These are phyloP conservation scores for Colletotrichum cordylinicola DNA, from an alignment of 2,329 filamentous ascomycete species.

Conservation along the genomic window DNA sequence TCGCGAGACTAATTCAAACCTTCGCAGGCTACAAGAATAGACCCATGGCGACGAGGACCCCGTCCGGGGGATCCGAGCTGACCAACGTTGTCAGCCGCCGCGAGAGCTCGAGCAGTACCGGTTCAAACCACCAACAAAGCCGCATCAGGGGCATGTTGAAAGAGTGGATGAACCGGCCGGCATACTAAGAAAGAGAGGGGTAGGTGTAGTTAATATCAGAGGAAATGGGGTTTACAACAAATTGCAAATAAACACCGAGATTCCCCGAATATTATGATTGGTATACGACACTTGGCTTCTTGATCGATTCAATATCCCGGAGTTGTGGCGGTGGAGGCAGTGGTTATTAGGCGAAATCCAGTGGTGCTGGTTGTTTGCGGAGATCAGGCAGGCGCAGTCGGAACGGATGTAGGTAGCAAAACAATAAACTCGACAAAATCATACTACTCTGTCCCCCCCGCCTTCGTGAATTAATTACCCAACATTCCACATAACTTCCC, in stretches of 20 bases:
- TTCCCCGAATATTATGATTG: background rate
- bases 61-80: slow-evolving; percentile 10
- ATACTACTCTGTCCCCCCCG: too few relatives aligned
- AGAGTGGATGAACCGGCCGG: slow-evolving; percentile 6
- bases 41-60: slow-evolving; percentile 9
- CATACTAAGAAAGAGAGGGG: background rate
- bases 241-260: background rate
- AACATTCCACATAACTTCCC: background rate
- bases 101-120: slow-evolving; percentile 10
- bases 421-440: too few relatives aligned
- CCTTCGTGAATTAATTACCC: too few relatives aligned
- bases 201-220: background rate
- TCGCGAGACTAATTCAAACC: background rate
- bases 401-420: too few relatives aligned
- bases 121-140: background rate
- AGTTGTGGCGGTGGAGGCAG: too few relatives aligned
- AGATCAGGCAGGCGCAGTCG: too few relatives aligned
- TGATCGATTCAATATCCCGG: too few relatives aligned
- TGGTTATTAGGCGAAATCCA: too few relatives aligned
- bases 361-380: too few relatives aligned
- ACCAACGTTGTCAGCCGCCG: slow-evolving; percentile 6
- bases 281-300: too few relatives aligned
- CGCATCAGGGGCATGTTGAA: slow-evolving; percentile 8
- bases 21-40: slow-evolving; percentile 10
- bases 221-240: background rate